Conservation (phyloP, 768 basidiomycete species). For the Trichaptum fuscoviolaceum region DNA sequence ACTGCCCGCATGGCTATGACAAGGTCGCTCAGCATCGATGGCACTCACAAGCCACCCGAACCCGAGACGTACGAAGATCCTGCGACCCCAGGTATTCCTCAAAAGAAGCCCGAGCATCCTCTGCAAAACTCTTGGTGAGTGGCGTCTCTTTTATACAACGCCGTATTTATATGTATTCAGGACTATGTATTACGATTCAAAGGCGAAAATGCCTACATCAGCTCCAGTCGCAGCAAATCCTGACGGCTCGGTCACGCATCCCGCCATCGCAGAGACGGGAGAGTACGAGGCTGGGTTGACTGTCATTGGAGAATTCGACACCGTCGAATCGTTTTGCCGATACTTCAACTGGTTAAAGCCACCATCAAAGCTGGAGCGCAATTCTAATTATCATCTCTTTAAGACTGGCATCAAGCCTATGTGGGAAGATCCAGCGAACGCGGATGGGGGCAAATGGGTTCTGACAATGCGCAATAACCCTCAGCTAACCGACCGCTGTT, state of each 20-base stretch:
- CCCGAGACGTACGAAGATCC: constrained; percentile 78
- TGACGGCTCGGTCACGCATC: constrained; percentile 21
- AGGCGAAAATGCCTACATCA: constrained; percentile 55
- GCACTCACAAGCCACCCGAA: constrained; percentile 67
- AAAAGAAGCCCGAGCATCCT: constrained; percentile 73
- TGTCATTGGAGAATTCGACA: constrained; percentile 84
- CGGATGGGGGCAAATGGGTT: constrained; percentile 92
- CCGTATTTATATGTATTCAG: constrained; percentile 30
- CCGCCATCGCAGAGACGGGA: constrained; percentile 45
- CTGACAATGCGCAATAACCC: constrained; percentile 87
- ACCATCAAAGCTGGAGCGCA: constrained; percentile 81
- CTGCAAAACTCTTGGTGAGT: constrained; percentile 77
- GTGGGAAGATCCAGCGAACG: constrained; percentile 96
- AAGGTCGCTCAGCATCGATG: constrained; percentile 51
- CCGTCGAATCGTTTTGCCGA: constrained; percentile 85
- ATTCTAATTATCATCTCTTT: constrained; percentile 94
- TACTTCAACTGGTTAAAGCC: constrained; percentile 95
- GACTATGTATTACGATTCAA: constrained; percentile 90
- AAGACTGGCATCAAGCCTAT: constrained; percentile 92
- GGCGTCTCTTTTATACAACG: neutral
- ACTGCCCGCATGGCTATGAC: constrained; percentile 73
- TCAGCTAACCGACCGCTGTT: constrained; percentile 74
- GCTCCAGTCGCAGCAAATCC: constrained; percentile 36
- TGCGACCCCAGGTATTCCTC: constrained; percentile 69
- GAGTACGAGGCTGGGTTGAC: constrained; percentile 85